These are phyloP conservation scores for Astragalus glycyphyllos DNA, from an alignment of 306 rosid genomes.

Conservation along the genomic window DNA sequence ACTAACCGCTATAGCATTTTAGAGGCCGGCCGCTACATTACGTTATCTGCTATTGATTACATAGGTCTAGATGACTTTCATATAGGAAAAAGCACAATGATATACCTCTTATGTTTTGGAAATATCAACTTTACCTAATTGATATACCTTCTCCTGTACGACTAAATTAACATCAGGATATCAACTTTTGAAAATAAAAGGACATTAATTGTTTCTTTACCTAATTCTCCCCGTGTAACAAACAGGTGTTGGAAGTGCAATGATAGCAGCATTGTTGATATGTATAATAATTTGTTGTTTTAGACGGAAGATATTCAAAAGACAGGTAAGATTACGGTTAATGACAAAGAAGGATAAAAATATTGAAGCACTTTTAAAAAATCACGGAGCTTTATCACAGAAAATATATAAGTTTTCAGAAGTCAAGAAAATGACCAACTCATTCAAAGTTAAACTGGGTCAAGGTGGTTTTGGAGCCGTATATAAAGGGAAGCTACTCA, in stretches of 20 bases:
- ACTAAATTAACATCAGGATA: too few species aligned
- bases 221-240: background rate
- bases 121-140: too few species aligned
- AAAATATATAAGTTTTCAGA: background rate
- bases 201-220: too few species aligned
- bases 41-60: too few species aligned
- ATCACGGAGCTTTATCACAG: background rate
- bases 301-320: background rate
- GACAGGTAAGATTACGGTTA: background rate
- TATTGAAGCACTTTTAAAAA: background rate
- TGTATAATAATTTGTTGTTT: background rate
- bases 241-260: background rate
- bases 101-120: too few species aligned
- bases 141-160: too few species aligned
- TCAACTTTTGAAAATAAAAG: too few species aligned
- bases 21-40: too few species aligned
- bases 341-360: background rate
- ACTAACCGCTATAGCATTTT: too few species aligned
- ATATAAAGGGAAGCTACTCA: background rate
- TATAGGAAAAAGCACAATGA: too few species aligned
- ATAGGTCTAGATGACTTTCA: too few species aligned
- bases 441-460: background rate
- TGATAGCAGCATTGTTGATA: background rate
- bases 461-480: slow-evolving; percentile 21
- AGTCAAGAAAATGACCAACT: background rate